Evolutionary conservation across 164 flowering plant species (phyloP), one percentile per base, ranked within the genome.

Genomic region (Tetrastigma voinierianum): DNA sequence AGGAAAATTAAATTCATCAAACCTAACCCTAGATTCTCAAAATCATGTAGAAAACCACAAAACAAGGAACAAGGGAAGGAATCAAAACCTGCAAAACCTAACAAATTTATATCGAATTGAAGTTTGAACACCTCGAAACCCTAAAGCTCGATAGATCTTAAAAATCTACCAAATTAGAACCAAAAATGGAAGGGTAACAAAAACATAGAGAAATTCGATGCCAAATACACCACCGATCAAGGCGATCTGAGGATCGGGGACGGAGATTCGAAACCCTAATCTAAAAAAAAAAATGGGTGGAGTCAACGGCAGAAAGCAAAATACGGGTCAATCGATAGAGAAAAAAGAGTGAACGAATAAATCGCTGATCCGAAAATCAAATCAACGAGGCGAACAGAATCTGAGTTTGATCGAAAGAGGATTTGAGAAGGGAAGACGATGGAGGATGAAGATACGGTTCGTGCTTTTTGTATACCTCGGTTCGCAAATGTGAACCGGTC

Each of bases 11-110:
- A 61, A 20, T 61, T 48, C 1, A 32, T 15, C 43, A 72, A 76
- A 64, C 71, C 80, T 72, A 69, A 66, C 72, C 77, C 77, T 67
- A 73, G 60, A 67, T 63, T 49, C 21, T 12, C 49, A 24, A 47
- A 58, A 32, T 44, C 21, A 9, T n/a, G 18, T 14, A n/a, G n/a
- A 67, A 55, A 70, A 32, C 21, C 1, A 19, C 32, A 49, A 74
- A 63, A 8, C 1, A 13, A 24, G 1, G 40, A 32, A 32, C 44
- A 18, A 61, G 23, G 21, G 6, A 11, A 51, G 23, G 43, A 14
- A 53, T 19, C n/a, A 43, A 67, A 71, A 64, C 44, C 16, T 32
- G 61, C 63, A 57, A 64, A 72, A 74, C 23, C 52, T 20, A 51
- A 46, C 6, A 32, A 47, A 15, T 18, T 52, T 32, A 32, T 32